phyloP scores from a whole-genome alignment of 139 green algal species.

The Haematococcus sp. region DNA sequence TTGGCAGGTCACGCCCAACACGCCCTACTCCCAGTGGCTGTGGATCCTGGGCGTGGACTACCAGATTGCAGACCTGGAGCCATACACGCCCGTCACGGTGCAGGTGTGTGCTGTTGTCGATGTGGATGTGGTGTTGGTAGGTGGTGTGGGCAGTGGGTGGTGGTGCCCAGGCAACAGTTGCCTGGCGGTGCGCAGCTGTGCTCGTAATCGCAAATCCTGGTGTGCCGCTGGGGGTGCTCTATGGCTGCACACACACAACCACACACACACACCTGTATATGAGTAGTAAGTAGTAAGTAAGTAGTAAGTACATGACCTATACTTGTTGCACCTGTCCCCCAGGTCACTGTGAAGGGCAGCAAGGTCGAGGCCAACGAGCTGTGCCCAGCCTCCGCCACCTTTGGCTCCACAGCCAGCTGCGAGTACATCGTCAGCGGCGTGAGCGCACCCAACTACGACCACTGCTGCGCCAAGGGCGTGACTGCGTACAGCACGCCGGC shows the following conservation, averaged over 20 bases:
- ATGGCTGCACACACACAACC: too few relatives aligned
- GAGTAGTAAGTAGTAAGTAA: not conserved
- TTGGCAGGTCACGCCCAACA: slow-evolving; percentile 27
- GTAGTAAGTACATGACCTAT: not conserved
- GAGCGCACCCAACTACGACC: not conserved
- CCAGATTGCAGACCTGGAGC: not conserved
- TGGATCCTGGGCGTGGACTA: slow-evolving; percentile 33
- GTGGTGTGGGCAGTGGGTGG: not conserved
- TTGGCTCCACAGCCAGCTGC: slow-evolving; percentile 12
- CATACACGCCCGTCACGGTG: slow-evolving; percentile 8
- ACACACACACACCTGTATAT: not conserved
- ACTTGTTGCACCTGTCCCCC: not conserved
- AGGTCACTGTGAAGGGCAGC: not conserved
- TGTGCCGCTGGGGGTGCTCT: too few relatives aligned
- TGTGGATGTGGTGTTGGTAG: not conserved
- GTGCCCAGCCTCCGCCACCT: slow-evolving; percentile 21
- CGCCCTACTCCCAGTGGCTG: slow-evolving; percentile 18
- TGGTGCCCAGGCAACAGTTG: not conserved
- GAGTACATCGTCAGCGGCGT: slow-evolving; percentile 20
- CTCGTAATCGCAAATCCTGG: too few relatives aligned
- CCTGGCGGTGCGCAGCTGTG: too few relatives aligned
- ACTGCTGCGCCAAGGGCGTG: slow-evolving; percentile 23
- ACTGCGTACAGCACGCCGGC: slow-evolving; percentile 2
- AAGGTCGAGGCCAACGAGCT: slow-evolving; percentile 5
- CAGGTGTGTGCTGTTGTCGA: not conserved